phyloP scores from a whole-genome alignment of 2,329 filamentous ascomycete genomes.

The Aspergillus fumigatus region DNA sequence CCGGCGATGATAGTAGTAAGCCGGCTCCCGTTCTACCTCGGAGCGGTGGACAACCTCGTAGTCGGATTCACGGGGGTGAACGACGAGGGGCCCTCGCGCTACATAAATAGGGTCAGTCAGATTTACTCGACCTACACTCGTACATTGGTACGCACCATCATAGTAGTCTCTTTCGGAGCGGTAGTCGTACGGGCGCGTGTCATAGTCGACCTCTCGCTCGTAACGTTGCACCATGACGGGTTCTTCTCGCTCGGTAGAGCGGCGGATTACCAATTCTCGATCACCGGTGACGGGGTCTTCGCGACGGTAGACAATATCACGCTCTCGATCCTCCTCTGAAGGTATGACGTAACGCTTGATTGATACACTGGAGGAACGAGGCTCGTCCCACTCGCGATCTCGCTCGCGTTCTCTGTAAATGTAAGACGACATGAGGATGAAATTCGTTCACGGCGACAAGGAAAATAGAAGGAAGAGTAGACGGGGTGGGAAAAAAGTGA shows the following conservation, averaged over 20 bases:
- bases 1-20: constrained; percentile 59
- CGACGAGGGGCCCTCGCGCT: constrained; percentile 48
- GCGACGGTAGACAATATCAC: constrained; percentile 24
- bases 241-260: constrained; percentile 44
- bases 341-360: constrained; percentile 56
- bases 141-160: constrained; percentile 43
- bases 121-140: constrained; percentile 38
- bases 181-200: constrained; percentile 42
- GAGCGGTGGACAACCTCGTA: constrained; percentile 58
- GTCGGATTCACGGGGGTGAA: constrained; percentile 49
- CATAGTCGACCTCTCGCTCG: constrained; percentile 43
- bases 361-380: constrained; percentile 36
- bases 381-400: constrained; percentile 40
- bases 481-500: background rate
- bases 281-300: constrained; percentile 31
- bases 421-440: constrained; percentile 28
- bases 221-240: constrained; percentile 42
- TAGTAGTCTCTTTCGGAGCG: constrained; percentile 43
- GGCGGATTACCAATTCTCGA: constrained; percentile 43
- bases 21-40: constrained; percentile 53
- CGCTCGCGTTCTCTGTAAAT: constrained; percentile 38
- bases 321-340: constrained; percentile 36
- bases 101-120: constrained; percentile 56
- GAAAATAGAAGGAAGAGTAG: constrained; percentile 2
- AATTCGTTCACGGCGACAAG: constrained; percentile 1